Conservation (phyloP, 2,329 filamentous ascomycete genomes). For the Rhinocladiella mackenziei region DNA sequence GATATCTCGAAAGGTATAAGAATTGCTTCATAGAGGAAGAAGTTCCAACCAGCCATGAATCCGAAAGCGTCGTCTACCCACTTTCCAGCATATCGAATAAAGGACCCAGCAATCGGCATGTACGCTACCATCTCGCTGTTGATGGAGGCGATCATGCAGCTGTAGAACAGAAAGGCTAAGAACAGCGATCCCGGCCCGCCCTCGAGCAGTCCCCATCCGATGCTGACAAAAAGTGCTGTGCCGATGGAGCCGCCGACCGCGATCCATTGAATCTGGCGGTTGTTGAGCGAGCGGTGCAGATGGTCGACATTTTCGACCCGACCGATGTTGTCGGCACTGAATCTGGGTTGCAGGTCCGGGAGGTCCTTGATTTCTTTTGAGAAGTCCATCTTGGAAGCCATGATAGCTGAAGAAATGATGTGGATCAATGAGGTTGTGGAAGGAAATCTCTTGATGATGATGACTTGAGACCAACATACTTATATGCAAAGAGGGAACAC, state of each 20-base stretch:
- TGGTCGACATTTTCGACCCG: background rate
- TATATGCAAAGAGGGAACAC: too few species aligned
- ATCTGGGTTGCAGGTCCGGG: too few species aligned
- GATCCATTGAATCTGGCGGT: slow-evolving; percentile 12
- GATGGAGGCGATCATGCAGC: slow-evolving; percentile 33
- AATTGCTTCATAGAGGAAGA: slow-evolving; percentile 42
- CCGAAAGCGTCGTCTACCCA: slow-evolving; percentile 46
- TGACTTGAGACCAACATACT: too few species aligned
- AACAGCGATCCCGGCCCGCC: slow-evolving; percentile 36
- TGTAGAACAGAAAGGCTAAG: slow-evolving; percentile 34
- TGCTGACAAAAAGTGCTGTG: slow-evolving; percentile 36
- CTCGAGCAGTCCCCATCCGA: slow-evolving; percentile 34
- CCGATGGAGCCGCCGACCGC: slow-evolving; percentile 38
- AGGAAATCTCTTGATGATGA: too few species aligned
- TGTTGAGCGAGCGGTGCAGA: background rate
- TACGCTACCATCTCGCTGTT: slow-evolving; percentile 45
- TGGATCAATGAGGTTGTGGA: too few species aligned
- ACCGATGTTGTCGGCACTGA: background rate
- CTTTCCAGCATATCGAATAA: slow-evolving; percentile 38
- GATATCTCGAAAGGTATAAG: slow-evolving; percentile 41
- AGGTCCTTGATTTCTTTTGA: too few species aligned
- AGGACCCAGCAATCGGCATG: slow-evolving; percentile 39
- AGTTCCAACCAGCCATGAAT: slow-evolving; percentile 45
- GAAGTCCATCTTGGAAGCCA: too few species aligned
- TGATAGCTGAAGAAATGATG: too few species aligned